phyloP scores from a whole-genome alignment of 2,329 filamentous ascomycete genomes.

The Pseudogymnoascus sp. region DNA sequence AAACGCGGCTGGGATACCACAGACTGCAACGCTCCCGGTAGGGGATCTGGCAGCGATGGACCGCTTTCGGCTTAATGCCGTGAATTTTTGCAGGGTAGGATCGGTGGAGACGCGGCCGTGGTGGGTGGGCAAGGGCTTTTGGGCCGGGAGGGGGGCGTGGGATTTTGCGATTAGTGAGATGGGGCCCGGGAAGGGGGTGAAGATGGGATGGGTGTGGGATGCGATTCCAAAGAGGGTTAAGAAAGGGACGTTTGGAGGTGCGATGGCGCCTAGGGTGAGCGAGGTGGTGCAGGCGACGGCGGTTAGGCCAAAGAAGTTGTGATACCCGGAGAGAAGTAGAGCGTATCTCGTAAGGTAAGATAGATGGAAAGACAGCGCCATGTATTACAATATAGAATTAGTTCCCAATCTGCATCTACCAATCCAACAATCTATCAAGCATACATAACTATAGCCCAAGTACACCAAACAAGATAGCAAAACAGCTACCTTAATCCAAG shows the following conservation, averaged over 20 bases:
- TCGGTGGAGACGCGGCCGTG: background rate
- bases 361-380: background rate
- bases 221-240: conserved; percentile 6
- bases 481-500: background rate
- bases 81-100: background rate
- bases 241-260: conserved; percentile 11
- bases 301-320: background rate
- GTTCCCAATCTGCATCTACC: background rate
- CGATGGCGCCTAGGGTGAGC: conserved; percentile 23
- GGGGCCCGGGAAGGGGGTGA: background rate
- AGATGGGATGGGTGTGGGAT: conserved; percentile 17
- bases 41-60: background rate
- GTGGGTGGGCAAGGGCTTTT: conserved; percentile 3
- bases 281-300: conserved; percentile 20
- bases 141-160: background rate
- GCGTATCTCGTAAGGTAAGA: background rate
- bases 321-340: background rate
- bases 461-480: background rate
- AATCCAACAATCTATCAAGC: background rate
- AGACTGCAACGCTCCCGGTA: background rate
- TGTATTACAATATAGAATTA: conserved; percentile 3
- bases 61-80: background rate
- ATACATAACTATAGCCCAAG: background rate
- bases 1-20: conserved; percentile 32
- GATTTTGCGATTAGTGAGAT: background rate